phyloP scores from a whole-genome alignment of 2,329 filamentous ascomycete genomes.

The Tolypocladium album region DNA sequence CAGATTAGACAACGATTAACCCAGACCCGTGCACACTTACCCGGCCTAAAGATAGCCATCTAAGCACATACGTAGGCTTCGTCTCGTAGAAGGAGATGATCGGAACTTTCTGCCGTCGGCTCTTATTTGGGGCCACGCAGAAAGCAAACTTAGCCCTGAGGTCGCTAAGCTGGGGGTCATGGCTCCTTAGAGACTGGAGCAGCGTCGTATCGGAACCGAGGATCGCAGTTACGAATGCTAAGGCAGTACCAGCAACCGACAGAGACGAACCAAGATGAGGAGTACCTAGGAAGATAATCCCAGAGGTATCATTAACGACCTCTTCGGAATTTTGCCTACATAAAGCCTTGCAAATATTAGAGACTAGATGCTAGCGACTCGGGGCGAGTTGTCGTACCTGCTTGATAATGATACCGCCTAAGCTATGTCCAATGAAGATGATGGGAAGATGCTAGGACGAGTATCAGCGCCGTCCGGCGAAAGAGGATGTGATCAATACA shows the following conservation, averaged over 20 bases:
- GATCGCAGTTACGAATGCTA: slow-evolving; percentile 3
- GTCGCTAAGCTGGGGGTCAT: slow-evolving; percentile 3
- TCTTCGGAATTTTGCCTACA: not conserved
- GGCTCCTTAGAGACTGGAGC: slow-evolving; percentile 1
- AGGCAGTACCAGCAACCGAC: slow-evolving; percentile 1
- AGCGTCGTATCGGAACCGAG: slow-evolving; percentile 6
- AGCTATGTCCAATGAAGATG: slow-evolving; percentile 11
- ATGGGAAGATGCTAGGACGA: slow-evolving; percentile 6
- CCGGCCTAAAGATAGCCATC: slow-evolving; percentile 4
- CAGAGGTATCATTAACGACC: slow-evolving; percentile 5
- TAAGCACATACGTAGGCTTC: slow-evolving; percentile 6
- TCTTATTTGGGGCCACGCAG: not conserved
- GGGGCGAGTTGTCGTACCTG: slow-evolving; percentile 3
- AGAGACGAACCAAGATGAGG: slow-evolving; percentile 6
- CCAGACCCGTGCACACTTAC: slow-evolving; percentile 2
- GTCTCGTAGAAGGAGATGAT: slow-evolving; percentile 8
- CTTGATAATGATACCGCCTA: slow-evolving; percentile 11
- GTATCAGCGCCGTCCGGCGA: not conserved
- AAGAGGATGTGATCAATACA: not conserved
- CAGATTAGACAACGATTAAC: not conserved
- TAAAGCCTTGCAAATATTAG: slow-evolving; percentile 1
- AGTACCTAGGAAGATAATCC: slow-evolving; percentile 9
- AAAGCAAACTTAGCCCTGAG: not conserved
- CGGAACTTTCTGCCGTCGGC: not conserved
- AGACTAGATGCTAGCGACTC: not conserved